phyloP scores from a whole-genome alignment of 495 filamentous ascomycete species.

The Glutinoglossum americanum region DNA sequence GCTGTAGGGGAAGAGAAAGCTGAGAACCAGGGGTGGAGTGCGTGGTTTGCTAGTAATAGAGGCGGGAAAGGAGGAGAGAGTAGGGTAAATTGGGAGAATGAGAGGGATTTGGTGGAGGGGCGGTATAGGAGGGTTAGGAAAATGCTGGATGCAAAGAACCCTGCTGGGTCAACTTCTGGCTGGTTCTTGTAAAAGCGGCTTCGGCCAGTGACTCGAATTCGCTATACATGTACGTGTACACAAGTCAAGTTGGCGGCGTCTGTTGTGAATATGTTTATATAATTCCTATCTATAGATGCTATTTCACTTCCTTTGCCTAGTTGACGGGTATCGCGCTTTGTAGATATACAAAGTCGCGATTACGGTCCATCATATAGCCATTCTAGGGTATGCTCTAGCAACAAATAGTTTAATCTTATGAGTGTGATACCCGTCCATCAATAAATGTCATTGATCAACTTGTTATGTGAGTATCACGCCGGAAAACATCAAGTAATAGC shows the following conservation, averaged over 20 bases:
- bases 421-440: too few relatives aligned
- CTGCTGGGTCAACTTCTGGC: background rate
- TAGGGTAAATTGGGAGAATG: constrained; percentile 7
- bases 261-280: background rate
- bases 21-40: background rate
- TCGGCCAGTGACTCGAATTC: background rate
- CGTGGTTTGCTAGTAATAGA: constrained; percentile 2
- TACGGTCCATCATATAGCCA: too few relatives aligned
- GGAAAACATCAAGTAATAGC: background rate
- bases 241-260: background rate
- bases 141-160: background rate
- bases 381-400: too few relatives aligned
- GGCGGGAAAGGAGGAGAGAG: constrained; percentile 18
- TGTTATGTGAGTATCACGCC: background rate
- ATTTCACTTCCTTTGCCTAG: too few relatives aligned
- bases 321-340: too few relatives aligned
- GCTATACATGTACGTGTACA: background rate
- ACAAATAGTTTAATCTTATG: too few relatives aligned
- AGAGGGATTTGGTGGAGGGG: background rate
- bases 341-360: too few relatives aligned
- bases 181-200: background rate
- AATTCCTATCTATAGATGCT: too few relatives aligned
- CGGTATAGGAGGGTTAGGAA: background rate
- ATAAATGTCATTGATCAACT: too few relatives aligned
- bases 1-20: background rate